These are phyloP conservation scores for Nicotiana paniculata DNA, from an alignment of 257 asterid genomes.

Conservation along the genomic window DNA sequence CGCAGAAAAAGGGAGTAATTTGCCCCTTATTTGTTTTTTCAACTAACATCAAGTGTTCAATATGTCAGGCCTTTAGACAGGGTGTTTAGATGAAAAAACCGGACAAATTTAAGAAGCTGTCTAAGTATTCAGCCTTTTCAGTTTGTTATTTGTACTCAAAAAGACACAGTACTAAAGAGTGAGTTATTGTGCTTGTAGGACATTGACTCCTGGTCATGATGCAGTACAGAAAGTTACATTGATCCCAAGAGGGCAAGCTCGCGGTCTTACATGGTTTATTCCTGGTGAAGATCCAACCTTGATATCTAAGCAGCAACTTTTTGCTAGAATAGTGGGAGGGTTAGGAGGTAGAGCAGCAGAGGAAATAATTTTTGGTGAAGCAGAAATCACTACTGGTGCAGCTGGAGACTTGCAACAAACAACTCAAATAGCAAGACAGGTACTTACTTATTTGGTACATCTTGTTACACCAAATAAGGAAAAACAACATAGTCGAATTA, in stretches of 20 bases:
- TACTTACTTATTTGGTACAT: background rate
- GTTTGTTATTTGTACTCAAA: background rate
- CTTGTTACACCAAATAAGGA: background rate
- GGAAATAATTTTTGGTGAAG: constrained; percentile 58
- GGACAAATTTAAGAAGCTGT: background rate
- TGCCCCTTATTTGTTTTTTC: background rate
- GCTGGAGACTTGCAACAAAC: constrained; percentile 59
- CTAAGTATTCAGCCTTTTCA: background rate
- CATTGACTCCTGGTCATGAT: constrained; percentile 60
- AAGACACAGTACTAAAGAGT: background rate
- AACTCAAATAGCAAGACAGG: constrained; percentile 59
- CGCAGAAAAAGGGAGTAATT: background rate
- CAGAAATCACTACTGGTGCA: constrained; percentile 73
- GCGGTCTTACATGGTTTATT: constrained; percentile 65
- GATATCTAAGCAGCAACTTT: constrained; percentile 47
- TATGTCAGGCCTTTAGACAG: background rate
- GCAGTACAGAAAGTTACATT: constrained; percentile 62
- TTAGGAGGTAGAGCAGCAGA: constrained; percentile 77
- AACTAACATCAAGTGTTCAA: background rate
- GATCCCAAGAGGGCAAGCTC: constrained; percentile 80
- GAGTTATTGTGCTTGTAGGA: constrained; percentile 25
- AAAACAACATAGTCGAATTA: background rate
- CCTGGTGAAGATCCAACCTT: constrained; percentile 53
- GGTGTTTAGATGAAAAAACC: background rate
- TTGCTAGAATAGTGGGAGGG: constrained; percentile 67